Evolutionary conservation across 805 yeast genomes (phyloP), one percentile per base, ranked within the genome.

Genomic region (Metschnikowia baotianmanensis): DNA sequence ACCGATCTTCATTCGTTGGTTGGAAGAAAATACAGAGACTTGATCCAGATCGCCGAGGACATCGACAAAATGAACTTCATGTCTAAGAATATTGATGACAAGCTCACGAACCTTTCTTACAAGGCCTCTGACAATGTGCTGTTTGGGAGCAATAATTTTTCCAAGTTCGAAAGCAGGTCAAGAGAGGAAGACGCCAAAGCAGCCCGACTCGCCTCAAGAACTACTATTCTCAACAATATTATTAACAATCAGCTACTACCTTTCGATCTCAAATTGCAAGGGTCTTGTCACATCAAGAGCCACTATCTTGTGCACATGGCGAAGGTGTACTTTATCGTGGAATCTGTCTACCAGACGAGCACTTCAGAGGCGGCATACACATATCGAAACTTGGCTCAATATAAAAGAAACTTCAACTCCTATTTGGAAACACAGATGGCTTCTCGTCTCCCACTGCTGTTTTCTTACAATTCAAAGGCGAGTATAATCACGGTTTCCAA

Each of bases 11-110:
- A 69, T 42, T 39, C 48, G 4, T 55, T 69, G 34, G 74, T 69
- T 16, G 70, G 72, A 6, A 48, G 46, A 22, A 69, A 69, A 38
- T 69, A 69, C 53, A 53, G 75, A 33, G 73, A 69, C 50, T 59
- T 69, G 51, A 67, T 69, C 33, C 57, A 61, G 32, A 68, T 69
- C 11, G 71, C 74, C n/a, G 72, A 69, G 42, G 71, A 66, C 39
- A 68, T 69, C 20, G 64, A 61, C 25, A 49, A 42, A 9, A 65
- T 67, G 63, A 56, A 58, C 45, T 29, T 39, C 1, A 35, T 50
- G 15, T 53, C 68, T 6, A 45, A 46, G 6, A 31, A 19, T 2
- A 47, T 62, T 3, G 63, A 67, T 31, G 45, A 46, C 6, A 46
- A 53, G 6, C 44, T 69, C 16, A 43, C 69, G 0, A 52, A 58